Evolutionary conservation across 1,284 basidiomycete genomes (phyloP), one percentile per base, ranked within the genome.

Genomic region (Cutaneotrichosporon sp.): DNA sequence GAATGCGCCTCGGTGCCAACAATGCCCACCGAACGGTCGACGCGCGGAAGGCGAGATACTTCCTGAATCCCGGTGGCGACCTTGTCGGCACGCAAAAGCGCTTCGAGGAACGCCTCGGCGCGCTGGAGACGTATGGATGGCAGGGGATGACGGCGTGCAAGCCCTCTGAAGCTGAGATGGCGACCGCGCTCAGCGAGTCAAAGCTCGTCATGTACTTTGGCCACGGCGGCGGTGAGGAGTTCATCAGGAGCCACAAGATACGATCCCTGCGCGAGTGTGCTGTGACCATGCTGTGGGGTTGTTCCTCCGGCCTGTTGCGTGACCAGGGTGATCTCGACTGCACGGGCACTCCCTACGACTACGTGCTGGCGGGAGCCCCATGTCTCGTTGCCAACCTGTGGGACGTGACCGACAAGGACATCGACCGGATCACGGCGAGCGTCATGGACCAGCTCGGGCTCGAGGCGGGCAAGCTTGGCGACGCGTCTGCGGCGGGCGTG

Each of bases 341-440:
- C 14, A 81, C 83, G 14, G 94, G 94, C 9, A 97, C 90, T 17
- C 90, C 96, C 0, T 85, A 88, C 70, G 85, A 90, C 65, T 98
- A 98, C 71, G 88, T 97, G 84, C 70, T 96, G n/a, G 91, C 87
- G 33, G 94, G 93, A 61, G 92, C 90, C 60, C 94, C 96, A 5
- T 87, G 90, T 2, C 79, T 98, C 42, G 84, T 97, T 12, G 96
- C 88, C 0, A 97, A 94, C 67, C 76, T 98, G 16, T 99, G 96
- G 94, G 94, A 98, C 70, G 93, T 97, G 22, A 98, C 96, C 0
- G 94, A 99, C 77, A 83, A 87, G 45, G 94, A 99, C 70, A 92
- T 97, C 60, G 94, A 98, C 76, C 87, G 88, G 61, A 84, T 97
- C 57, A 87, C 91, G 7, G 84, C 87, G 61, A 78, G 83, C 0